These are phyloP conservation scores for Cucumis cinereus DNA, from an alignment of 306 rosid genomes.

Conservation along the genomic window DNA sequence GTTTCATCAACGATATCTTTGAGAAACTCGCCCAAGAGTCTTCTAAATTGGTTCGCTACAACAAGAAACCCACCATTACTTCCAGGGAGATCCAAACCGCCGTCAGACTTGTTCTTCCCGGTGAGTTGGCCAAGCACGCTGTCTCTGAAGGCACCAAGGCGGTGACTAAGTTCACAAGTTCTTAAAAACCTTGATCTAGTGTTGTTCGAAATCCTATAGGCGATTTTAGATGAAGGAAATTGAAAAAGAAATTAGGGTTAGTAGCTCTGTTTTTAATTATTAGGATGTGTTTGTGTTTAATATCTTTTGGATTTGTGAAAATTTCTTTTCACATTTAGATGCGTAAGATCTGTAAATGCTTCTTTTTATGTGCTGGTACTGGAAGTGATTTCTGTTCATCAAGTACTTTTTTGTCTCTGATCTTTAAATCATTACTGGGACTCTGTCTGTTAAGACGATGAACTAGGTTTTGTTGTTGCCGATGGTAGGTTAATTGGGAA, in stretches of 20 bases:
- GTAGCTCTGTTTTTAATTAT: neutral
- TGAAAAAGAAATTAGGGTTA: neutral
- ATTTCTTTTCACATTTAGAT: neutral
- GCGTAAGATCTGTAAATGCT: neutral
- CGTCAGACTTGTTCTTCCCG: constrained; percentile 61
- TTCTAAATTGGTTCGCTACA: constrained; percentile 46
- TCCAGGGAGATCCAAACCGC: constrained; percentile 77
- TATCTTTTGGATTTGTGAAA: neutral
- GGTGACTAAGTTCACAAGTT: constrained; percentile 56
- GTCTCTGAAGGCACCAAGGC: constrained; percentile 80
- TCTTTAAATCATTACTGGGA: neutral
- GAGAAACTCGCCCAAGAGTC: constrained; percentile 80
- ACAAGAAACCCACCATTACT: constrained; percentile 64
- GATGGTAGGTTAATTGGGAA: no score
- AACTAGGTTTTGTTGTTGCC: no score
- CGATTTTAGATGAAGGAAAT: neutral
- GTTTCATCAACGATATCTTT: constrained; percentile 64
- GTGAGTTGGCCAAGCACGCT: constrained; percentile 71
- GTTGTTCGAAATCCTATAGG: neutral
- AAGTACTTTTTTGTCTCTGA: neutral
- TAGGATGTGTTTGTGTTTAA: neutral
- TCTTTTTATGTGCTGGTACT: neutral
- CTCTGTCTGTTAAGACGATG: no score
- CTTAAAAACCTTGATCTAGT: constrained; percentile 10
- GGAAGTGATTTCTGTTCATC: neutral